phyloP scores from a whole-genome alignment of 257 asterid genomes.

The Ocimum tenuiflorum region DNA sequence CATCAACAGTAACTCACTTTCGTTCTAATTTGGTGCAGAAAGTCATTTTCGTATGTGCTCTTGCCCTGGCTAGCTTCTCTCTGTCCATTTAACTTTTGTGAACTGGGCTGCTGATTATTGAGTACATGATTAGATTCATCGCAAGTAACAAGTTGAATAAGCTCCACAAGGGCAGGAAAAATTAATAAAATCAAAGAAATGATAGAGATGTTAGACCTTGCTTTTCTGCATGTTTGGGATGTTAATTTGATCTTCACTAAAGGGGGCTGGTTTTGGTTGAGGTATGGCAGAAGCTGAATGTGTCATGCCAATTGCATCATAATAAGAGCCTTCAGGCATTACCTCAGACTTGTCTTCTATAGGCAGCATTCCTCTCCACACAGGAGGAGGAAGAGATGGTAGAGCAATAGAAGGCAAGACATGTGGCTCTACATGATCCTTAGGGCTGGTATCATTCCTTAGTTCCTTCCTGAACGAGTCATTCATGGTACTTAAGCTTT shows the following conservation, averaged over 20 bases:
- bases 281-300: slow-evolving; percentile 42
- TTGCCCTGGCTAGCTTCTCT: slow-evolving; percentile 32
- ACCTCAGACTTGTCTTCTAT: slow-evolving; percentile 25
- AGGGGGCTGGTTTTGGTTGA: slow-evolving; percentile 75
- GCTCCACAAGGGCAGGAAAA: not conserved
- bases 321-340: slow-evolving; percentile 26
- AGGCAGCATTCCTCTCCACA: slow-evolving; percentile 42
- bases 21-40: slow-evolving; percentile 85
- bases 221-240: slow-evolving; percentile 29
- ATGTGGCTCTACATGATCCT: slow-evolving; percentile 27
- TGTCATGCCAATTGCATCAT: slow-evolving; percentile 34
- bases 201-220: slow-evolving; percentile 43
- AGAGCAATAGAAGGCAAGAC: slow-evolving; percentile 34
- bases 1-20: slow-evolving; percentile 48
- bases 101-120: slow-evolving; percentile 43
- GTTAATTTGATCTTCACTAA: slow-evolving; percentile 41
- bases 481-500: slow-evolving; percentile 37
- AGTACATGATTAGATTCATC: slow-evolving; percentile 16
- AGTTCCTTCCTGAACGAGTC: slow-evolving; percentile 41
- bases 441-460: slow-evolving; percentile 17
- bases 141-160: not conserved
- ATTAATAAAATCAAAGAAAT: not conserved
- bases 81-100: slow-evolving; percentile 31
- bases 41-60: slow-evolving; percentile 58
- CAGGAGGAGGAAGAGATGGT: slow-evolving; percentile 66